These are phyloP conservation scores for Parathielavia appendiculata DNA, from an alignment of 495 filamentous ascomycete genomes.

Conservation along the genomic window DNA sequence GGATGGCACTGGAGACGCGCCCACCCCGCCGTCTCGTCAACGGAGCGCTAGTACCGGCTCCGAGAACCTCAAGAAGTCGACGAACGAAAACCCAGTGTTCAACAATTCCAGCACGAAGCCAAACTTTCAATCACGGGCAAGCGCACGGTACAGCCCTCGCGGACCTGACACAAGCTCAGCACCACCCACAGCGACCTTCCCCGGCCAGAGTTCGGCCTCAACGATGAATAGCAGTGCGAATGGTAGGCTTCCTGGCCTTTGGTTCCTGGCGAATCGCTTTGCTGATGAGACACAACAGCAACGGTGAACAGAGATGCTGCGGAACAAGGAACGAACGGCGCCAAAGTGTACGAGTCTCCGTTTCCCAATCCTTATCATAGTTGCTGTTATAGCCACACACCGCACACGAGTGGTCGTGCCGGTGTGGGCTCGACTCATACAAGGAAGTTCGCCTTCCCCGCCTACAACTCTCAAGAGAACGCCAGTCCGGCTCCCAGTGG, in stretches of 20 bases:
- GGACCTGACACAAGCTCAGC: conserved; percentile 15
- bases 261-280: background rate
- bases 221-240: conserved; percentile 22
- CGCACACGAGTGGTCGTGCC: conserved; percentile 14
- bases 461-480: conserved; percentile 6
- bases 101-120: conserved; percentile 5
- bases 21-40: conserved; percentile 22
- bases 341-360: conserved; percentile 31
- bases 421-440: conserved; percentile 6
- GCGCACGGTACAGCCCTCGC: conserved; percentile 30
- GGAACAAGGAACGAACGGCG: conserved; percentile 13
- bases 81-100: conserved; percentile 13
- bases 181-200: conserved; percentile 16
- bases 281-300: conserved; percentile 17
- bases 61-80: conserved; percentile 21
- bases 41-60: conserved; percentile 31
- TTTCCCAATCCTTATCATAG: conserved; percentile 2
- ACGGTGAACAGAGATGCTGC: conserved; percentile 20
- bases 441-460: background rate
- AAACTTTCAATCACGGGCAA: conserved; percentile 24
- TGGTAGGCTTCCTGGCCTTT: conserved; percentile 13
- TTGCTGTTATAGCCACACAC: background rate
- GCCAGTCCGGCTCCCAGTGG: conserved; percentile 26
- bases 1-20: conserved; percentile 6
- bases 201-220: conserved; percentile 15